Evolutionary conservation across 345 rosid species (phyloP), one percentile per base, ranked within the genome.

Genomic region (Euphorbia tirucalli): DNA sequence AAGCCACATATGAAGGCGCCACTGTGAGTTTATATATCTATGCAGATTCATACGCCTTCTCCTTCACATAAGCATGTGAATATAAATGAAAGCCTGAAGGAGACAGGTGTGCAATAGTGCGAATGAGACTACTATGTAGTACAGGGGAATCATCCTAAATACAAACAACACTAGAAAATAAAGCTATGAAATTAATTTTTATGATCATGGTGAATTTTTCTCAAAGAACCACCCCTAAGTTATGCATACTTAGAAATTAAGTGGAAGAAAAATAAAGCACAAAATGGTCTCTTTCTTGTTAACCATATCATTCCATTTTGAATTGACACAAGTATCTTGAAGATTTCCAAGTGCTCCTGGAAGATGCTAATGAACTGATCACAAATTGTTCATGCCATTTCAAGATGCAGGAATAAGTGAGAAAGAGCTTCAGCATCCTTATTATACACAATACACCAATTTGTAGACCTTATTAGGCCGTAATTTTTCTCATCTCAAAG

Each of bases 1-100:
- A 87, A 84, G 97, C 93, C 85, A 87, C 89, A 66, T 95, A 58
- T 86, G 99, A 95, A 85, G 99, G 97, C 41, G 99, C 99, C 79
- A 95, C 97, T 74, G 97, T 95, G 85, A 89, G 99, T 92, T 73
- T 27, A 57, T 77, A 65, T 21, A 70, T 54, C 32, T 18, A 9
- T 19, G 8, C 41, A 31, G n/a, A 31, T 27, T 24, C 13, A 28
- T 6, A 6, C 7, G 11, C 28, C 41, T 28, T 5, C 3, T 69
- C 11, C 7, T 32, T 44, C 27, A 5, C 57, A 19, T 52, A 52
- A 52, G 57, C 25, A 18, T 18, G 57, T 52, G 19, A n/a, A 52
- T 52, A 7, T 52, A 19, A 5, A 19, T 5, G 25, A 21, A 8
- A 52, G 46, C 13, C 13, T 41, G 46, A 41, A 11, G 46, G 46